Conservation (phyloP, 2,329 filamentous ascomycete genomes). For the Botrytis byssoidea region DNA sequence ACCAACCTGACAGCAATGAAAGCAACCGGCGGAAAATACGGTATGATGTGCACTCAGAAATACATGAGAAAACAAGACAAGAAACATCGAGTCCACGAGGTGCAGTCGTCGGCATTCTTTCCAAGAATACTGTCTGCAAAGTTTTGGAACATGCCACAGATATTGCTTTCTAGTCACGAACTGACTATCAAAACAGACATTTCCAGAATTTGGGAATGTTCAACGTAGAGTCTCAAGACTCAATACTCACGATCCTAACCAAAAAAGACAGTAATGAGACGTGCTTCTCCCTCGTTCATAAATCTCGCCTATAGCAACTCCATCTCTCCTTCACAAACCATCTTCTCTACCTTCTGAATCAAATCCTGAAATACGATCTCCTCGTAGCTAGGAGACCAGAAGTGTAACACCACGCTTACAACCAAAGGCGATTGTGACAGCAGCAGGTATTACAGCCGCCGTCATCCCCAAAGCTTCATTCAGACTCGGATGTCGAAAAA, state of each 20-base stretch:
- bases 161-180: not conserved
- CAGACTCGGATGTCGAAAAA: not conserved
- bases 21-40: not conserved
- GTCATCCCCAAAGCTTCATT: not conserved
- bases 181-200: not conserved
- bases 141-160: not conserved
- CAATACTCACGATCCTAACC: not conserved
- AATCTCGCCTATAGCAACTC: not conserved
- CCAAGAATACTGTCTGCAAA: not conserved
- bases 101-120: not conserved
- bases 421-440: not conserved
- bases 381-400: not conserved
- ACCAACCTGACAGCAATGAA: not conserved
- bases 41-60: not conserved
- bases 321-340: not conserved
- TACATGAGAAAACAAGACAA: not conserved
- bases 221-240: not conserved
- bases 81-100: not conserved
- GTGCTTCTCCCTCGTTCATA: not conserved
- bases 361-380: not conserved
- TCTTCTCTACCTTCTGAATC: not conserved
- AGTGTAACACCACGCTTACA: not conserved
- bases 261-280: not conserved
- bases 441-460: not conserved
- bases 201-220: not conserved